These are phyloP conservation scores for Tuber magnatum DNA, from an alignment of 495 filamentous ascomycete species.

Conservation along the genomic window DNA sequence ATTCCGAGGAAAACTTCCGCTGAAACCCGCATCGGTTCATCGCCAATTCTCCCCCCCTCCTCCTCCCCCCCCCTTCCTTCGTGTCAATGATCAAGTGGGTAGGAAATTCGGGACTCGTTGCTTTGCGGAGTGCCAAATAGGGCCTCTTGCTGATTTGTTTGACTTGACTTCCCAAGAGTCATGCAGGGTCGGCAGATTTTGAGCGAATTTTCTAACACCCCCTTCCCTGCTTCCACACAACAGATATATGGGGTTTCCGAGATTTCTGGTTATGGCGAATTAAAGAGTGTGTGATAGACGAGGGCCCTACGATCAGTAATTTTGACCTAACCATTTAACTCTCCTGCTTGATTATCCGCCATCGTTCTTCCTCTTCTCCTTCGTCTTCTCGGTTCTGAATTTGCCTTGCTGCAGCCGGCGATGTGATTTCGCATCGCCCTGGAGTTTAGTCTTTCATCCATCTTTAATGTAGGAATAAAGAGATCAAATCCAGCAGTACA, in stretches of 20 bases:
- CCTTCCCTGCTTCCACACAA: not conserved
- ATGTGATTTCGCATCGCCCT: not conserved
- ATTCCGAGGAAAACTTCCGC: not conserved
- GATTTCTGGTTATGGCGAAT: not conserved
- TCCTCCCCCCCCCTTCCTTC: not conserved
- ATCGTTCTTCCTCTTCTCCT: not conserved
- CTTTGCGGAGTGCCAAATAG: not conserved
- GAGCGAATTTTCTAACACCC: not conserved
- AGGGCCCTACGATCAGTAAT: not conserved
- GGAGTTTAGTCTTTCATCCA: not conserved
- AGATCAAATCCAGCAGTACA: not conserved
- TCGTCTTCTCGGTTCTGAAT: not conserved
- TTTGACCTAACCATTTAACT: not conserved
- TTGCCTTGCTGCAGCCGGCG: not conserved
- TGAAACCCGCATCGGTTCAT: not conserved
- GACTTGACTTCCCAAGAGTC: not conserved
- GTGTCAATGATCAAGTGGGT: conserved; percentile 2
- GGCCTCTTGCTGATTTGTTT: not conserved
- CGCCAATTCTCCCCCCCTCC: not conserved
- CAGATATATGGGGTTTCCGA: not conserved
- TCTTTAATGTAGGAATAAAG: not conserved
- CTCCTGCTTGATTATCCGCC: not conserved
- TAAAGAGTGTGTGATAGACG: not conserved
- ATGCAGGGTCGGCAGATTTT: conserved; percentile 2
- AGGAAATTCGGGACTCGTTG: not conserved